phyloP scores from a whole-genome alignment of 2,329 filamentous ascomycete genomes.

The Byssochlamys sp. region DNA sequence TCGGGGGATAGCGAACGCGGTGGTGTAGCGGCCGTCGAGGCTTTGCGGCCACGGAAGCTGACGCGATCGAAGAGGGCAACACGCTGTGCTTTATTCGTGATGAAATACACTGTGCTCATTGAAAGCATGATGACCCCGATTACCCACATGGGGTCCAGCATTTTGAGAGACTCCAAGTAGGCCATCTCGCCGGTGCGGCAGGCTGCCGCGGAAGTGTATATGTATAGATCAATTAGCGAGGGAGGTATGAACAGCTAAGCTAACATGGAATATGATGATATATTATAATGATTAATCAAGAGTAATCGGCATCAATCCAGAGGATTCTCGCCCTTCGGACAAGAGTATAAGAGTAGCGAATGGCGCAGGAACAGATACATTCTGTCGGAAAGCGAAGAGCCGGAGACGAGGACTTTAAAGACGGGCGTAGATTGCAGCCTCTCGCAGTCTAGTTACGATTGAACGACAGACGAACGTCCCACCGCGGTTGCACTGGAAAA shows the following conservation, averaged over 20 bases:
- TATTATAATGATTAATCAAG: not conserved
- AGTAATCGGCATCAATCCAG: not conserved
- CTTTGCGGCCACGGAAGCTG: conserved; percentile 29
- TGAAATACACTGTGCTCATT: conserved; percentile 17
- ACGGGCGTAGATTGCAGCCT: not conserved
- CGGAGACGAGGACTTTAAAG: not conserved
- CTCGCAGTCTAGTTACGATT: not conserved
- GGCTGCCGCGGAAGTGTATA: not conserved
- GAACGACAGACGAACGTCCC: not conserved
- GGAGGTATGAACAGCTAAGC: not conserved
- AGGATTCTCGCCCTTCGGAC: not conserved
- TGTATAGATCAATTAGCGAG: not conserved
- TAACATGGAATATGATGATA: not conserved
- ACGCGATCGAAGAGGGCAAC: conserved; percentile 33
- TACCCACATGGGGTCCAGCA: conserved; percentile 13
- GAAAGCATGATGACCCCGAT: conserved; percentile 14
- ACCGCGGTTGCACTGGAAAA: not conserved
- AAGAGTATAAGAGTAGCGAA: not conserved
- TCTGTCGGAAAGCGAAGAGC: not conserved
- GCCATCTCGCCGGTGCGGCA: not conserved
- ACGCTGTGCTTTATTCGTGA: conserved; percentile 22
- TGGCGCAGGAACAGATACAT: not conserved
- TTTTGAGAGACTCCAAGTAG: conserved; percentile 12
- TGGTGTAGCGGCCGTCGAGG: conserved; percentile 44
- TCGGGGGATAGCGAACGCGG: conserved; percentile 44